phyloP scores from a whole-genome alignment of 2,329 filamentous ascomycete genomes.

The Cordyceps cicadae region DNA sequence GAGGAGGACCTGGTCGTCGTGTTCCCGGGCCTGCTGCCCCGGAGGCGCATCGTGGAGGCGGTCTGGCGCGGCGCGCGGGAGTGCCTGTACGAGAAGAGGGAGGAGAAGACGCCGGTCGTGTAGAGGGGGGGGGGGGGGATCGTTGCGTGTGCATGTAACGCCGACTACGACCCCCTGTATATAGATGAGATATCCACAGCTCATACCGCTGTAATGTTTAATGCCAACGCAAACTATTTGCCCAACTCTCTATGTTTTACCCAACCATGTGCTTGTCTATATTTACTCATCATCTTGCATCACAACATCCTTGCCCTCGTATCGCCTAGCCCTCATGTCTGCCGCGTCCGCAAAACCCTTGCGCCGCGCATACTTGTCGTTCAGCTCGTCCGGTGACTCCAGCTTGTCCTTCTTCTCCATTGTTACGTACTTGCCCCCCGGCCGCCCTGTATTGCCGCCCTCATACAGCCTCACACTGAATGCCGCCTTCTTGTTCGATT shows the following conservation, averaged over 20 bases:
- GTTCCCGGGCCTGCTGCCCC: constrained; percentile 73
- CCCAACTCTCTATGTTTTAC: neutral
- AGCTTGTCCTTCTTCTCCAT: constrained; percentile 43
- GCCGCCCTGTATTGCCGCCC: constrained; percentile 43
- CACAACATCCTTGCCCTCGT: constrained; percentile 24
- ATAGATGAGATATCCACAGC: neutral
- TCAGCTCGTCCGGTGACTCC: constrained; percentile 45
- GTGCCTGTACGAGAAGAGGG: constrained; percentile 60
- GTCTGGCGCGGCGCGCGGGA: constrained; percentile 82
- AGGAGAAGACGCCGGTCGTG: constrained; percentile 23
- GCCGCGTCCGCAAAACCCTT: constrained; percentile 48
- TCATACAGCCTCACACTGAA: constrained; percentile 37
- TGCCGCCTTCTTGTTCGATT: constrained; percentile 17
- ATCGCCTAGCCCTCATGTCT: constrained; percentile 34
- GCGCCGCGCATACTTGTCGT: constrained; percentile 53
- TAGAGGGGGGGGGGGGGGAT: too few species aligned
- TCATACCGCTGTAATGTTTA: neutral
- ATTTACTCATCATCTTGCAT: constrained; percentile 19
- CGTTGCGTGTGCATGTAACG: neutral
- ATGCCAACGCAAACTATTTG: neutral
- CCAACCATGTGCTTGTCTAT: neutral
- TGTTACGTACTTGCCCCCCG: constrained; percentile 46
- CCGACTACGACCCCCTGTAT: neutral
- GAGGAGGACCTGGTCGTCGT: constrained; percentile 90
- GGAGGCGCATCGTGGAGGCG: constrained; percentile 66